A percentile compares a stretch with the other conserved stretches of the same genome.
phyloP scores from a whole-genome alignment of 2,329 filamentous ascomycete genomes.

The Pseudogymnoascus sp. region DNA sequence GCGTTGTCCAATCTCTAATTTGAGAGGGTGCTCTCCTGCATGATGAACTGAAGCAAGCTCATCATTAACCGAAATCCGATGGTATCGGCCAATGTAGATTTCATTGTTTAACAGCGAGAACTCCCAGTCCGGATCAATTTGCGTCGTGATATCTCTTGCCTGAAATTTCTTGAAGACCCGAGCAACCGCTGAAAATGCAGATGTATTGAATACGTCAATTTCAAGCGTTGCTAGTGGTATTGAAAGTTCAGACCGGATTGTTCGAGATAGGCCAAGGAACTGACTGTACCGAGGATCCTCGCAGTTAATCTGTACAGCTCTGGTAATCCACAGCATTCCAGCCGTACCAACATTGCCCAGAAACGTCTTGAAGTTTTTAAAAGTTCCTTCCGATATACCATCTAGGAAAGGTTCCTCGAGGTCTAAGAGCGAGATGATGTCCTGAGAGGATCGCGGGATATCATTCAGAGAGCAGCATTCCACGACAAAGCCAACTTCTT shows the following conservation, averaged over 20 bases:
- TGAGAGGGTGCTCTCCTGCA: constrained; percentile 1
- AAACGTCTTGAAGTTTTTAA: constrained; percentile 14
- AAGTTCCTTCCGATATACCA: constrained; percentile 16
- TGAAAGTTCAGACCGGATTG: constrained; percentile 20
- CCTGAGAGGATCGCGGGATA: constrained; percentile 13
- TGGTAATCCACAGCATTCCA: constrained; percentile 19
- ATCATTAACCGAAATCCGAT: constrained; percentile 14
- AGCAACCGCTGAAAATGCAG: background rate
- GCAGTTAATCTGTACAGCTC: constrained; percentile 16
- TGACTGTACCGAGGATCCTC: constrained; percentile 19
- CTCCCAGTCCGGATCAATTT: constrained; percentile 24
- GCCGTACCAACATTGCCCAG: constrained; percentile 4
- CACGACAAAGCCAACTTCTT: constrained; percentile 13
- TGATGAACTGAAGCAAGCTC: constrained; percentile 10
- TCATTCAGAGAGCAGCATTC: constrained; percentile 11
- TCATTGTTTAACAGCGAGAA: constrained; percentile 21
- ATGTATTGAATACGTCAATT: constrained; percentile 16
- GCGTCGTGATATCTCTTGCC: background rate
- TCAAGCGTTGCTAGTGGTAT: constrained; percentile 21
- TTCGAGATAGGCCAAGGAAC: constrained; percentile 19
- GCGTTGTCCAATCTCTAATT: constrained; percentile 15
- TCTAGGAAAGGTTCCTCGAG: constrained; percentile 22
- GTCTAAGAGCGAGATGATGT: constrained; percentile 24
- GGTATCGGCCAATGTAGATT: constrained; percentile 23
- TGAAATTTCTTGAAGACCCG: constrained; percentile 15